Base-by-base conservation (phyloP, 768 basidiomycete genomes). In the Pulveroboletus sp. region DNA sequence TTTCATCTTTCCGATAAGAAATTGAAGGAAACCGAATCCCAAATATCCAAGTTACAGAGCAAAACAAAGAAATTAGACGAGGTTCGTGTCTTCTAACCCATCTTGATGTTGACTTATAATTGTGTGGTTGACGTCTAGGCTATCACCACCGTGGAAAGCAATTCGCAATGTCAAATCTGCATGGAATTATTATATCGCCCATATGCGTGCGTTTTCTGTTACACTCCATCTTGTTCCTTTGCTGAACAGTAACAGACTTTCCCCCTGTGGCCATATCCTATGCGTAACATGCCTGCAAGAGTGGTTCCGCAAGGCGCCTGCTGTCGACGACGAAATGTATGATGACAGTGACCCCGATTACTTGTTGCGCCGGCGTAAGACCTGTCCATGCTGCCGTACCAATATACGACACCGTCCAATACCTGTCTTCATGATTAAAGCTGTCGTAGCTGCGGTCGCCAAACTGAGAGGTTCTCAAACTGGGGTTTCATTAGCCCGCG, bases 191-290 rank as follows among this genome's bases (percentile, higher is more conserved):
- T 88, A 10, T 61, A 74, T 34, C 78, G 79, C 52, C 87, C 87
- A 22, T 83, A 77, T 61, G 79, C 78, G 86, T 89, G 61, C 55
- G 84, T 77, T 35, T 34, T 29, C 29, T 47, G 27, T 11, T 42
- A 6, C 20, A 13, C 24, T 31, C 6, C 45, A 7, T 8, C 19
- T 42, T 38, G 7, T 14, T 39, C 13, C 12, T 41, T 57, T 51
- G 20, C 56, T 56, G 41, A 57, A 45, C 20, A 17, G 14, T 17
- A 34, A 14, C 44, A 87, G 86, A 2, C 72, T 89, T 37, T 77
- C 84, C 1, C 87, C 87, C 0, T 89, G 87, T 58, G 87, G 87
- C 2, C 87, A 89, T 56, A 76, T 86, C n/a, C 71, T 86, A n/a
- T 89, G 87, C 49, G 74, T 85, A 23, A 56, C 60, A 3, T 89